Conservation (phyloP, 2,329 filamentous ascomycete species). For the Stachybotrys chartarum region DNA sequence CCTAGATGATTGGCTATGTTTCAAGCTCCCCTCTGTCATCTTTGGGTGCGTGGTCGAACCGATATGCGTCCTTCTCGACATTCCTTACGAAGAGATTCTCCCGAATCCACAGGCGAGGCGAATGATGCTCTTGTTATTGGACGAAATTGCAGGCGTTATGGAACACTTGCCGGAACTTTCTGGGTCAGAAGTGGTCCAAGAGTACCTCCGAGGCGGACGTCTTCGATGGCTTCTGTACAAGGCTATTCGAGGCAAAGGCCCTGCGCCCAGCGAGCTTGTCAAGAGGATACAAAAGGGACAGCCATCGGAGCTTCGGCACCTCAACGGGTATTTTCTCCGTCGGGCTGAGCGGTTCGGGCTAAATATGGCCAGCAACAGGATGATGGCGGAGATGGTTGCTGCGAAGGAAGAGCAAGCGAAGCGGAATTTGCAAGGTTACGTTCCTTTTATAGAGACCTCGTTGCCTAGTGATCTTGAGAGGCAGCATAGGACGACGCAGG, state of each 20-base stretch:
- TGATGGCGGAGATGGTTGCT: conserved; percentile 66
- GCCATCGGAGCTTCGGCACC: conserved; percentile 70
- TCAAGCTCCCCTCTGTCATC: conserved; percentile 73
- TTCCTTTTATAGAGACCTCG: conserved; percentile 28
- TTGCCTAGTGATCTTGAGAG: conserved; percentile 5
- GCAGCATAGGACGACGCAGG: background rate
- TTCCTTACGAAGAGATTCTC: conserved; percentile 63
- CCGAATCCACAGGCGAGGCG: conserved; percentile 58
- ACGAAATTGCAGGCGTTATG: conserved; percentile 69
- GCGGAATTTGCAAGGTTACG: conserved; percentile 21
- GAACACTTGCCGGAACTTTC: conserved; percentile 66
- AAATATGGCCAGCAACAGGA: conserved; percentile 63
- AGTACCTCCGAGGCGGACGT: conserved; percentile 50
- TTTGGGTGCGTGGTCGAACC: conserved; percentile 74
- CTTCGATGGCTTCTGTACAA: conserved; percentile 52
- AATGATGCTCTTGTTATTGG: conserved; percentile 63
- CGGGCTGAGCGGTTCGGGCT: conserved; percentile 67
- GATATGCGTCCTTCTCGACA: conserved; percentile 71
- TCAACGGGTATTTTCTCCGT: conserved; percentile 81
- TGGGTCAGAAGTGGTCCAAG: conserved; percentile 47
- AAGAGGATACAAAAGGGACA: conserved; percentile 54
- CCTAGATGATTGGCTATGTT: conserved; percentile 48
- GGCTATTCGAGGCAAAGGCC: conserved; percentile 34
- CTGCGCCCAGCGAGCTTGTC: conserved; percentile 56
- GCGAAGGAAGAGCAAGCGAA: conserved; percentile 47